phyloP scores from a whole-genome alignment of 2,329 filamentous ascomycete species.

The Aspergillus calidoustus region DNA sequence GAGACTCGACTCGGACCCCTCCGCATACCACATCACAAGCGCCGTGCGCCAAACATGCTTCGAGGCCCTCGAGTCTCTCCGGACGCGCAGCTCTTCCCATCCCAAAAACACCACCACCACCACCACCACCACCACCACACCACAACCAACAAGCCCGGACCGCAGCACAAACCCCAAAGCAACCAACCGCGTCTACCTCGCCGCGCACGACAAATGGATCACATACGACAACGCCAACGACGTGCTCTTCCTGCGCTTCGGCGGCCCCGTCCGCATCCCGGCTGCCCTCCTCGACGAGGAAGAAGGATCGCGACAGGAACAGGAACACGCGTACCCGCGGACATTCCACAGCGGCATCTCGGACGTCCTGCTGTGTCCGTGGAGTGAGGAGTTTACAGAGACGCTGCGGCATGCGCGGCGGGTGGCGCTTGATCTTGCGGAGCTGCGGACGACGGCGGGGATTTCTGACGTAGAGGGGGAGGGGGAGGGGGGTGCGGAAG shows the following conservation, averaged over 20 bases:
- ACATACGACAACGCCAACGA: neutral
- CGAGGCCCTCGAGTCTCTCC: neutral
- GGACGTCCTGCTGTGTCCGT: neutral
- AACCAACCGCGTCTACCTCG: neutral
- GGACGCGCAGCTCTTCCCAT: neutral
- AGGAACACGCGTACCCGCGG: neutral
- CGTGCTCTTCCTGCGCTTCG: neutral
- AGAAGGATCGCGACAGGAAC: neutral
- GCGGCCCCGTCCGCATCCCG: neutral
- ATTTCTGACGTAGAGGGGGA: too few relatives aligned
- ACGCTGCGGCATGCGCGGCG: neutral
- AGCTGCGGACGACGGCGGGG: neutral
- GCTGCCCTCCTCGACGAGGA: neutral
- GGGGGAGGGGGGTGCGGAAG: neutral
- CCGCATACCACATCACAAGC: neutral
- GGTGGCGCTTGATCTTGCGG: neutral
- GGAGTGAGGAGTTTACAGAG: neutral
- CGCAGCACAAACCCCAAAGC: neutral
- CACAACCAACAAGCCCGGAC: neutral
- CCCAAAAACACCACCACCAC: too few relatives aligned
- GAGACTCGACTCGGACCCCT: neutral
- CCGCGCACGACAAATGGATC: neutral
- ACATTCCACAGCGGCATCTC: neutral
- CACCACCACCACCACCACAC: too few relatives aligned
- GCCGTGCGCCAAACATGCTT: neutral